These are phyloP conservation scores for Lasiodiplodia citricola DNA, from an alignment of 2,329 filamentous ascomycete genomes.

Conservation along the genomic window DNA sequence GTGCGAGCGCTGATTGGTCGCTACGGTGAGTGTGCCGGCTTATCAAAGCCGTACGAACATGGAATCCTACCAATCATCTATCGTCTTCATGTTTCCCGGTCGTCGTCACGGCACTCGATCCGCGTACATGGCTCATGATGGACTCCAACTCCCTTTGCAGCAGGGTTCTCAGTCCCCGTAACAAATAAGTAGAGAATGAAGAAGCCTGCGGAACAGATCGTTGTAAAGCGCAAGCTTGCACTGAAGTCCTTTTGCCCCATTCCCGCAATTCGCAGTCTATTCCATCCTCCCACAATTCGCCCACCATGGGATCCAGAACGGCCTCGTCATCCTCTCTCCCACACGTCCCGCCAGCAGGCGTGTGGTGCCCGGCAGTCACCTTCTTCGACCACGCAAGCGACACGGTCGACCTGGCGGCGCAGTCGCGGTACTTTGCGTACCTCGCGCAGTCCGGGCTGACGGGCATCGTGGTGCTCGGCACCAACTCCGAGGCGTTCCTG, in stretches of 20 bases:
- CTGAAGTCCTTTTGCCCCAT: background rate
- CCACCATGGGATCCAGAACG: background rate
- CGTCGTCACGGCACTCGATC: background rate
- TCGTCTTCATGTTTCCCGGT: background rate
- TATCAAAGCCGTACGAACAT: background rate
- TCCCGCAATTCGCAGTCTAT: too few relatives aligned
- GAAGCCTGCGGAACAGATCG: background rate
- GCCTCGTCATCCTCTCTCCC: background rate
- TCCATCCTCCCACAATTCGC: background rate
- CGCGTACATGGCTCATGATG: background rate
- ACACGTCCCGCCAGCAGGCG: background rate
- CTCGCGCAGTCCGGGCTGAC: conserved; percentile 50
- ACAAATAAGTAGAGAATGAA: background rate
- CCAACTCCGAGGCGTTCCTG: conserved; percentile 54
- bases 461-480: conserved; percentile 54
- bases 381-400: conserved; percentile 48
- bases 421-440: conserved; percentile 51
- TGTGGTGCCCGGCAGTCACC: conserved; percentile 41
- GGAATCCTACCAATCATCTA: background rate
- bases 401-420: conserved; percentile 46
- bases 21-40: background rate
- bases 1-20: background rate
- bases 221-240: background rate
- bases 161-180: too few relatives aligned
- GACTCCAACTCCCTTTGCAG: background rate